These are phyloP conservation scores for Cutaneotrichosporon spelunceum DNA, from an alignment of 1,284 basidiomycete genomes.

Conservation along the genomic window DNA sequence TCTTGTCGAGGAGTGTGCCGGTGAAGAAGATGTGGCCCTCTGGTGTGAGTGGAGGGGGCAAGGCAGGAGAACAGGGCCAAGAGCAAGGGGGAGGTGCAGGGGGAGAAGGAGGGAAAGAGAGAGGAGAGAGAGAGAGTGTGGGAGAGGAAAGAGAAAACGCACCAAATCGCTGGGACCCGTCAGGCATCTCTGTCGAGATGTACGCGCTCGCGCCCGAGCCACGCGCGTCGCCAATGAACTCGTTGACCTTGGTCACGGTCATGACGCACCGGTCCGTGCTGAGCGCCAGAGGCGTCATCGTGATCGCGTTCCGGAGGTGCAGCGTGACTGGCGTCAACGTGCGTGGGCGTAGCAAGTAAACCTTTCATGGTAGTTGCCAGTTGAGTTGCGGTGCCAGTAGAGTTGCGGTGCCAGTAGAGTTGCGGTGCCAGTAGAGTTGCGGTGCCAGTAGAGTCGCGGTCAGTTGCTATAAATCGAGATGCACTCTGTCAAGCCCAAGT, in stretches of 20 bases:
- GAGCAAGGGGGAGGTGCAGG: no score
- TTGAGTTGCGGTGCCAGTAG: not conserved
- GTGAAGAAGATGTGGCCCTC: conserved; percentile 1
- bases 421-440: no score
- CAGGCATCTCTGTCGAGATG: not conserved
- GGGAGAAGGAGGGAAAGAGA: no score
- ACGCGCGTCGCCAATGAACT: not conserved
- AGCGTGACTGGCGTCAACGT: not conserved
- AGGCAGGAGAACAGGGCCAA: no score
- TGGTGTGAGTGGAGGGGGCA: not conserved
- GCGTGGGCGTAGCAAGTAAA: not conserved
- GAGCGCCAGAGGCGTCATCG: not conserved
- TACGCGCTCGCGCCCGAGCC: not conserved
- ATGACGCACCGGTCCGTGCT: not conserved
- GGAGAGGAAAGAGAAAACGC: not conserved
- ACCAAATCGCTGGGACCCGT: not conserved
- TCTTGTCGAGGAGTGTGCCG: not conserved
- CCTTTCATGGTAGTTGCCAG: not conserved
- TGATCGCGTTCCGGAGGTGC: not conserved
- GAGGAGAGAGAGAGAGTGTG: no score
- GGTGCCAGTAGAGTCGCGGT: no score
- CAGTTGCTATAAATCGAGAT: no score
- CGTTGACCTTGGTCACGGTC: not conserved
- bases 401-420: no score
- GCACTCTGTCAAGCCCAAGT: no score